Conservation (phyloP, 371 early-diverging fungal species). For the Mortierella sp. region DNA sequence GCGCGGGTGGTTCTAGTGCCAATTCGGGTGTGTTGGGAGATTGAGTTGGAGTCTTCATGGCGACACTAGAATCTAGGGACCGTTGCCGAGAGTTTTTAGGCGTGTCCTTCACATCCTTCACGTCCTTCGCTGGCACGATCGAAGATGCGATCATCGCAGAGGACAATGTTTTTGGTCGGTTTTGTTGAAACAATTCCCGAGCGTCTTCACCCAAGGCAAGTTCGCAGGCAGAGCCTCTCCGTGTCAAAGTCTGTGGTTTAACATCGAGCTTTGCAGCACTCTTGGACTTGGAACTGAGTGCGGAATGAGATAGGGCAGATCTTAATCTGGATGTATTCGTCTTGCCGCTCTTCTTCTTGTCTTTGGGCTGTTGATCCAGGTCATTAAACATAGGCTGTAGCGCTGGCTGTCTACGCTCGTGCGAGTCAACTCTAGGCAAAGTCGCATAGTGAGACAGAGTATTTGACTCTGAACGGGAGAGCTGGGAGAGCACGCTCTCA, state of each 20-base stretch:
- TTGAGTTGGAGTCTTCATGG: background rate
- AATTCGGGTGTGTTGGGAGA: background rate
- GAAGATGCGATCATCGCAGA: slow-evolving; percentile 35
- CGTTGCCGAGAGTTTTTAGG: slow-evolving; percentile 11
- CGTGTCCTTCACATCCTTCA: slow-evolving; percentile 3
- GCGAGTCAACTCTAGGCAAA: slow-evolving; percentile 21
- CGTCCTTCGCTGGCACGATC: slow-evolving; percentile 25
- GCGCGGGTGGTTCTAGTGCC: background rate
- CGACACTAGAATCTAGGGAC: slow-evolving; percentile 13
- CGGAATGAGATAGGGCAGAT: background rate
- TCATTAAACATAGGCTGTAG: slow-evolving; percentile 13
- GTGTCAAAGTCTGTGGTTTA: slow-evolving; percentile 10
- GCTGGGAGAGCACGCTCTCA: slow-evolving; percentile 28
- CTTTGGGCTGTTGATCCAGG: slow-evolving; percentile 4
- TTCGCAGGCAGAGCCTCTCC: slow-evolving; percentile 40
- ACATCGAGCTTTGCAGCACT: background rate
- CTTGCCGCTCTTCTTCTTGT: background rate
- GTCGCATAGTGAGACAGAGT: slow-evolving; percentile 44
- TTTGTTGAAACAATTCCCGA: slow-evolving; percentile 42
- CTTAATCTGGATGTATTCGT: background rate
- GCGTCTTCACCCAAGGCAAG: slow-evolving; percentile 45
- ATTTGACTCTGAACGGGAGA: slow-evolving; percentile 29
- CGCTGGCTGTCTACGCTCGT: slow-evolving; percentile 5
- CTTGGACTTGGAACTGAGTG: background rate
- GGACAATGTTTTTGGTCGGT: slow-evolving; percentile 43